These are phyloP conservation scores for Nitzschia sp. DNA, from an alignment of 108 stramenopile genomes.

Conservation along the genomic window DNA sequence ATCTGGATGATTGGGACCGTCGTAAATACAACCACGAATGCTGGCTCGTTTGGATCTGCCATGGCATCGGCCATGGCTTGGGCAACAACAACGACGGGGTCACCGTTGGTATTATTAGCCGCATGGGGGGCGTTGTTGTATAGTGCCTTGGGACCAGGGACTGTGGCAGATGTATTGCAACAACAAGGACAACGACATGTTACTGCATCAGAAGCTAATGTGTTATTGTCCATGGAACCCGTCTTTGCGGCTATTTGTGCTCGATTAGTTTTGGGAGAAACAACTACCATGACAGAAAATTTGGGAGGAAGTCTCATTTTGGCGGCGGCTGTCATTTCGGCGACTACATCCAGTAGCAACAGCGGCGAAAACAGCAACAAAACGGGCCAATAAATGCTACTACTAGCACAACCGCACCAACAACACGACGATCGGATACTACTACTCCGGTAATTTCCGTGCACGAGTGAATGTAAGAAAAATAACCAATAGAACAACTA, in stretches of 20 bases:
- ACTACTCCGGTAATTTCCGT: neutral
- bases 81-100: conserved; percentile 33
- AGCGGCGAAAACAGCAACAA: neutral
- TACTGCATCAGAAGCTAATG: conserved; percentile 49
- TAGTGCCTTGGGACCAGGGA: conserved; percentile 64
- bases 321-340: conserved; percentile 46
- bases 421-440: no score
- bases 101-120: conserved; percentile 25
- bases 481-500: neutral
- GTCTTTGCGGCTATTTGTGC: conserved; percentile 62
- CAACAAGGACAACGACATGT: conserved; percentile 58
- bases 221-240: conserved; percentile 60
- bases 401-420: neutral
- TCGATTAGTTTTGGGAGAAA: conserved; percentile 50
- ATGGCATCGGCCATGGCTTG: conserved; percentile 5
- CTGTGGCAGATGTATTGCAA: conserved; percentile 63
- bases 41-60: neutral
- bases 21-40: neutral
- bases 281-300: conserved; percentile 42
- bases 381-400: neutral
- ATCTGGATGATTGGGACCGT: conserved; percentile 32
- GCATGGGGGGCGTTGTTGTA: conserved; percentile 56
- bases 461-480: neutral
- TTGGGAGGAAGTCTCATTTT: conserved; percentile 54
- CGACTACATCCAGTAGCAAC: neutral